Percentiles rank a stretch among this genome's conserved stretches.
Conservation (phyloP, 2,329 filamentous ascomycete species). For the Penicillium sp. region DNA sequence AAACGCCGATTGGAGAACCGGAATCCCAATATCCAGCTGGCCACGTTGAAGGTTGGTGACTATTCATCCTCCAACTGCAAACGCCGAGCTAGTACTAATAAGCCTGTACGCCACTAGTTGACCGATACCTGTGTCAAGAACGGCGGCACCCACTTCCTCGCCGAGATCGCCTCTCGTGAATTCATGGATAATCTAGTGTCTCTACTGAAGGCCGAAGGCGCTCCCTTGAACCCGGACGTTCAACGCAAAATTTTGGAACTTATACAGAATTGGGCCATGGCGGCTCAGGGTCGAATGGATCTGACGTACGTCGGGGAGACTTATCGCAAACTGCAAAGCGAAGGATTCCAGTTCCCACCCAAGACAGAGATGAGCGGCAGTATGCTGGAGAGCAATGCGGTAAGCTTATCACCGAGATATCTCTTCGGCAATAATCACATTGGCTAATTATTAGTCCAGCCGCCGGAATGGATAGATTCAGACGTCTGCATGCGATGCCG, state of each 20-base stretch:
- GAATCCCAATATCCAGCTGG: conserved; percentile 94
- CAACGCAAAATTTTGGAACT: conserved; percentile 86
- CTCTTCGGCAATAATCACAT: background rate
- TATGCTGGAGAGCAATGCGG: conserved; percentile 95
- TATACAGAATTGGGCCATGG: conserved; percentile 88
- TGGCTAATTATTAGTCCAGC: conserved; percentile 48
- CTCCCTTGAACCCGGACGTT: conserved; percentile 76
- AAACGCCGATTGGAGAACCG: conserved; percentile 94
- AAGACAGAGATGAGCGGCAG: conserved; percentile 82
- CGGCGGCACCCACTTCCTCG: conserved; percentile 88
- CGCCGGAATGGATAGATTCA: conserved; percentile 95
- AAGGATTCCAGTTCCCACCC: conserved; percentile 86
- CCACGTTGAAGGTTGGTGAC: conserved; percentile 72
- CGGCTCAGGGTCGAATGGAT: conserved; percentile 78
- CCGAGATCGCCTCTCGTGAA: conserved; percentile 91
- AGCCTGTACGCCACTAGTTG: conserved; percentile 52
- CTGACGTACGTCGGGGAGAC: conserved; percentile 83
- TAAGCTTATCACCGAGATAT: conserved; percentile 47
- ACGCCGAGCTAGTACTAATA: conserved; percentile 66
- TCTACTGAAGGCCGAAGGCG: conserved; percentile 73
- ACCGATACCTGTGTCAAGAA: conserved; percentile 99
- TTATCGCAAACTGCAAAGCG: conserved; percentile 73
- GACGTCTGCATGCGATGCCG: conserved; percentile 98
- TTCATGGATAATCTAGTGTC: conserved; percentile 98
- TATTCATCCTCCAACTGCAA: conserved; percentile 77